phyloP scores from a whole-genome alignment of 129 eudicot species.

The Flaveria robusta region DNA sequence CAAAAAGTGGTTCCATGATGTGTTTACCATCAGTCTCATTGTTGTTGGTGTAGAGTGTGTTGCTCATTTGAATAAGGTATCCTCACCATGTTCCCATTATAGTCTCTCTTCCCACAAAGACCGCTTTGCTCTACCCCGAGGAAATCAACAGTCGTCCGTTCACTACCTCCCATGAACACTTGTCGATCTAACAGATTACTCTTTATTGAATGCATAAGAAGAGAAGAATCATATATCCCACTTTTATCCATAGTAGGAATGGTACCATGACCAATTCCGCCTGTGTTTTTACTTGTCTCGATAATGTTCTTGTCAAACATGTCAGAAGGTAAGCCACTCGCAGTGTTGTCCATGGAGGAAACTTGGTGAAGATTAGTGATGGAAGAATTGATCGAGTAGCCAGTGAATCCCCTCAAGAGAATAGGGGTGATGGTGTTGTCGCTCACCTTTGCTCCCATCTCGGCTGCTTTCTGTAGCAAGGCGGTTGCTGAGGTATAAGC shows the following conservation, averaged over 20 bases:
- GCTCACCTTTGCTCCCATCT: slow-evolving; percentile 53
- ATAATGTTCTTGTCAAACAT: slow-evolving; percentile 22
- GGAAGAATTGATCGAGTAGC: slow-evolving; percentile 36
- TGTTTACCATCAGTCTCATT: slow-evolving; percentile 31
- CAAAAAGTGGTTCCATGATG: background rate
- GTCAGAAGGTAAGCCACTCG: slow-evolving; percentile 21
- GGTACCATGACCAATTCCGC: background rate
- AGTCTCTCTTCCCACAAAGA: slow-evolving; percentile 41
- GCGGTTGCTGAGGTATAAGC: slow-evolving; percentile 56
- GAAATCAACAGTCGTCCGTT: slow-evolving; percentile 52
- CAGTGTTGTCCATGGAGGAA: slow-evolving; percentile 22
- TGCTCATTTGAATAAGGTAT: slow-evolving; percentile 20
- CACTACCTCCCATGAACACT: slow-evolving; percentile 33
- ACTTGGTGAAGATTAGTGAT: slow-evolving; percentile 8
- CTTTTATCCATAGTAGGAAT: background rate
- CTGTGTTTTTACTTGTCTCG: background rate
- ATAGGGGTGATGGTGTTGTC: slow-evolving; percentile 42
- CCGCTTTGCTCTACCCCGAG: slow-evolving; percentile 43
- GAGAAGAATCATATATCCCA: slow-evolving; percentile 33
- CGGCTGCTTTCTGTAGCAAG: slow-evolving; percentile 54
- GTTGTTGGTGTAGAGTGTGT: slow-evolving; percentile 10
- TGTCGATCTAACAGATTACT: slow-evolving; percentile 14
- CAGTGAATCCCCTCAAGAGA: slow-evolving; percentile 51
- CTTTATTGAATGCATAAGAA: slow-evolving; percentile 36
- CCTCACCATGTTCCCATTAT: slow-evolving; percentile 25